Conservation (phyloP, 1,139 yeast genomes). For the Pichia sp. region DNA sequence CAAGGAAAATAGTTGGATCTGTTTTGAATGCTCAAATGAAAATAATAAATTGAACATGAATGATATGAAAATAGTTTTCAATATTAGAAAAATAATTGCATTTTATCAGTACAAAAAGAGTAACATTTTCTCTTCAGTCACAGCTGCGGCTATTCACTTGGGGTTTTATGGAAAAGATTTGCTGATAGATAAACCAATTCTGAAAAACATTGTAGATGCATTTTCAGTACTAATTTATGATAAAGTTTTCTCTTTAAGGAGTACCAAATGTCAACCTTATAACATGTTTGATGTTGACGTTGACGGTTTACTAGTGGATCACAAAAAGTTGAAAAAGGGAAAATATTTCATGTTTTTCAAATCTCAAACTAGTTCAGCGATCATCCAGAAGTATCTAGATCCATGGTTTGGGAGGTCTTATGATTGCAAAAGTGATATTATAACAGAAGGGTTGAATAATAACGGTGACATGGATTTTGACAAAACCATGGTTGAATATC, state of each 20-base stretch:
- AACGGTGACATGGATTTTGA: neutral
- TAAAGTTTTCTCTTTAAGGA: conserved; percentile 10
- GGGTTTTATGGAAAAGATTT: conserved; percentile 1
- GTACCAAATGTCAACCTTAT: conserved; percentile 8
- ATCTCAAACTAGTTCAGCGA: neutral
- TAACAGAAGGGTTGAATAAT: no score
- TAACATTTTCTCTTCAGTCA: conserved; percentile 1
- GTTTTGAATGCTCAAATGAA: conserved; percentile 7
- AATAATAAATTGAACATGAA: neutral
- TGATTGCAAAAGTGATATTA: no score
- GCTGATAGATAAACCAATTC: neutral
- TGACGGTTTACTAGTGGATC: conserved; percentile 13
- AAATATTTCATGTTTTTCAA: conserved; percentile 11
- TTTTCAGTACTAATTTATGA: conserved; percentile 14
- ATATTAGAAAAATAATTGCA: conserved; percentile 14
- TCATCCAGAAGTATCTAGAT: conserved; percentile 7
- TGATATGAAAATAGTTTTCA: conserved; percentile 12
- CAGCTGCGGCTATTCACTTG: neutral
- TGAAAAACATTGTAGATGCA: conserved; percentile 9
- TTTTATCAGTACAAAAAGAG: conserved; percentile 5
- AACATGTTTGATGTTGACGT: conserved; percentile 9
- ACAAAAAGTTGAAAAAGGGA: conserved; percentile 11
- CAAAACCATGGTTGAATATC: conserved; percentile 1
- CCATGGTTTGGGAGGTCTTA: conserved; percentile 4
- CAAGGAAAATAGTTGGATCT: conserved; percentile 5